phyloP scores from a whole-genome alignment of 768 basidiomycete genomes.

The Sutorius australiensis region DNA sequence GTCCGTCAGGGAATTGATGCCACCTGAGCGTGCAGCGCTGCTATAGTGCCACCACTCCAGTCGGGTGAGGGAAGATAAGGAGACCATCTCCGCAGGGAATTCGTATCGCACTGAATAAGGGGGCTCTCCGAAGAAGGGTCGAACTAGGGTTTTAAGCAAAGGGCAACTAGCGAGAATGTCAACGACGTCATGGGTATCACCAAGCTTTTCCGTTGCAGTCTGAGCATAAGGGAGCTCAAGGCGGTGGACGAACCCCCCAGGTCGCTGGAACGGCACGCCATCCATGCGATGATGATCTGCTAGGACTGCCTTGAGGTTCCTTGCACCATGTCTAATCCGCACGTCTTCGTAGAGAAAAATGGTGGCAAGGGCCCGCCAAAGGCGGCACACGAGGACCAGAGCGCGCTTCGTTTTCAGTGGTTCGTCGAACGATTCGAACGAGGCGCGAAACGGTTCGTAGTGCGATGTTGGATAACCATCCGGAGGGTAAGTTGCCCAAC shows the following conservation, averaged over 20 bases:
- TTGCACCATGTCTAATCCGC: slow-evolving; percentile 33
- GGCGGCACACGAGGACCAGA: slow-evolving; percentile 53
- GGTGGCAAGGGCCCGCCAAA: slow-evolving; percentile 49
- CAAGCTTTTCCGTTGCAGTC: slow-evolving; percentile 39
- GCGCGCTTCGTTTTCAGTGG: slow-evolving; percentile 35
- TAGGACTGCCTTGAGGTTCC: slow-evolving; percentile 34
- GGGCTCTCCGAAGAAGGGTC: slow-evolving; percentile 35
- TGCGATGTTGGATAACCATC: slow-evolving; percentile 26
- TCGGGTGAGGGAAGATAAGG: slow-evolving; percentile 50
- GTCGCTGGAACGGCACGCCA: slow-evolving; percentile 15
- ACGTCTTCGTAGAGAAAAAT: slow-evolving; percentile 54
- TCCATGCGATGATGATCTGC: slow-evolving; percentile 5
- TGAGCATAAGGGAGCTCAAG: slow-evolving; percentile 55
- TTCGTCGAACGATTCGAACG: slow-evolving; percentile 29
- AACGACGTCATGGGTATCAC: slow-evolving; percentile 34
- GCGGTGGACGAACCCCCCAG: slow-evolving; percentile 46
- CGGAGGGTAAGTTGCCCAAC: slow-evolving; percentile 36
- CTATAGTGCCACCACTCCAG: slow-evolving; percentile 68
- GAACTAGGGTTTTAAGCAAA: slow-evolving; percentile 50
- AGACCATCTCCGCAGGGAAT: slow-evolving; percentile 45
- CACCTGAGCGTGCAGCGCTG: slow-evolving; percentile 56
- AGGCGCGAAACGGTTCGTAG: slow-evolving; percentile 48
- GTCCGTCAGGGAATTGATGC: slow-evolving; percentile 56
- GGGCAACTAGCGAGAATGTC: slow-evolving; percentile 49
- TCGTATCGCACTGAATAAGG: slow-evolving; percentile 42